Base-by-base conservation (phyloP, 2,329 filamentous ascomycete species). In the Orbilia quercus region DNA sequence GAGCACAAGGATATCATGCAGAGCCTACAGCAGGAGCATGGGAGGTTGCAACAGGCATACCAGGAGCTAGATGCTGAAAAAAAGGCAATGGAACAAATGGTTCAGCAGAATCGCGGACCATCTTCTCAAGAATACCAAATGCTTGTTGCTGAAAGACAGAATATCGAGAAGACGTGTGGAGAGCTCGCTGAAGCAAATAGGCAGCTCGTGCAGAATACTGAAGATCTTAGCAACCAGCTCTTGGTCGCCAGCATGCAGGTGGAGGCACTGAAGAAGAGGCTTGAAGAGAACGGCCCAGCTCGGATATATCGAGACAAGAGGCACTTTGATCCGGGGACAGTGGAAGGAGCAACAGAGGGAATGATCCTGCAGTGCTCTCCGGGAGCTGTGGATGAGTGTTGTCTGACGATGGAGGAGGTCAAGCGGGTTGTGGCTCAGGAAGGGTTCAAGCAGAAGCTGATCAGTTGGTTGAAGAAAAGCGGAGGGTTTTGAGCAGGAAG, bases 321-420 rank as follows among this genome's bases (percentile, higher is more conserved):
- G 18, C n/a, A 40, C 45, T n/a, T 45, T n/a, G 23, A 16, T 23
- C 12, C 20, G 18, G 12, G n/a, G 57, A n/a, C 16, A 18, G 36
- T 11, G 36, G 22, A 2, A 36, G 28, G 22, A 31, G 23, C 23
- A 18, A 44, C 23, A 34, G 53, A 51, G 20, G 42, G 53, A 7
- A 57, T 45, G 50, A 20, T 34, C 6, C 25, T 28, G 22, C 25
- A 38, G 45, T 11, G 22, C 28, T 18, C 28, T 20, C 11, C 11
- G 11, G 20, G 50, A 20, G 45, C 12, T 16, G 54, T 40, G 7
- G 34, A 72, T 1, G 47, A 71, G 31, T 51, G 50, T 12, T 40
- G 42, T 2, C 25, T 59, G 53, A 59, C 51, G 7, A 44, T 59
- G 34, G 66, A 40, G 14, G 50, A 72, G 45, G 20, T 72, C 18